Evolutionary conservation across 306 rosid species (phyloP).

Genomic region (Mimosa bimucronata): DNA sequence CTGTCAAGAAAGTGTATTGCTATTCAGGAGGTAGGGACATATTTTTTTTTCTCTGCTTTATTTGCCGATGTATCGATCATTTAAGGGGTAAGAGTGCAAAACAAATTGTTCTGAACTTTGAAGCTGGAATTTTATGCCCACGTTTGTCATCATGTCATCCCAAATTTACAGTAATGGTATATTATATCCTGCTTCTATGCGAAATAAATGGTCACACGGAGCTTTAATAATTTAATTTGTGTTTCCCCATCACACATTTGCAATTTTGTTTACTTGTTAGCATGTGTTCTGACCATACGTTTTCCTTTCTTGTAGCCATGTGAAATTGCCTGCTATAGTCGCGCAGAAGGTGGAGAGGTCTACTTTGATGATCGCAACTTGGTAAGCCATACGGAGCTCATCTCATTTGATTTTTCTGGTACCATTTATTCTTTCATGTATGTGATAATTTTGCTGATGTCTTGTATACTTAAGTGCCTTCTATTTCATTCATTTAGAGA

Average conservation of each 20-base stretch:
- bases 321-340: conserved; percentile 88
- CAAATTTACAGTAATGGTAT: not conserved
- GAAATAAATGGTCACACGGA: not conserved
- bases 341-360: conserved; percentile 90
- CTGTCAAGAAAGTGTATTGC: conserved; percentile 58
- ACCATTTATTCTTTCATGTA: not conserved
- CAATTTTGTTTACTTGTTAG: not conserved
- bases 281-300: conserved; percentile 19
- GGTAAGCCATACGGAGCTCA: conserved; percentile 56
- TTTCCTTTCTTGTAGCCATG: conserved; percentile 63
- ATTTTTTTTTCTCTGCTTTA: conserved; percentile 20
- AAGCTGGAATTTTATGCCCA: conserved; percentile 5
- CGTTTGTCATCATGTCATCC: not conserved
- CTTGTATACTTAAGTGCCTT: conserved; percentile 17
- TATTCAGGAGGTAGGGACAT: conserved; percentile 58
- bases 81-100: conserved; percentile 14
- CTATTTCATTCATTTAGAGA: conserved; percentile 58
- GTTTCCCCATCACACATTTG: conserved; percentile 18
- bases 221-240: not conserved
- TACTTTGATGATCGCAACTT: conserved; percentile 80
- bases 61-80: conserved; percentile 11
- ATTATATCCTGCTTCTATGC: conserved; percentile 2
- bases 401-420: conserved; percentile 1
- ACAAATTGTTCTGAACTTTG: not conserved
- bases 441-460: conserved; percentile 18